Base-by-base conservation (phyloP, 2,329 filamentous ascomycete genomes). In the Fusarium sp. region DNA sequence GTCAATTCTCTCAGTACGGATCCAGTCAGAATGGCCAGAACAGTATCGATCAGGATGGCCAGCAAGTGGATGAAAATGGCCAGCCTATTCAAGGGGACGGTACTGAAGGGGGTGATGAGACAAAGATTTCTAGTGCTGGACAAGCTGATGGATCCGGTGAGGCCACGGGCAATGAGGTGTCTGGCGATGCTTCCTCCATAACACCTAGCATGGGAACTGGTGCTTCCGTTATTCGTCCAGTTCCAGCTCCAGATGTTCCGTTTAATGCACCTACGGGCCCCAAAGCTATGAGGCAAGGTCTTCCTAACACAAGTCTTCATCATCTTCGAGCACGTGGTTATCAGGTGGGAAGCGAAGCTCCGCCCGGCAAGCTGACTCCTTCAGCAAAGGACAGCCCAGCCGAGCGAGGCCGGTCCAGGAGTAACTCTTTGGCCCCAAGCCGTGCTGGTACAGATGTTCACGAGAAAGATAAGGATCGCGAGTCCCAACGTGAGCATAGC, bases 211-310 rank as follows among this genome's bases (percentile, higher is more conserved):
- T 53, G 46, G 72, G 55, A 44, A 49, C 60, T 42, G 68, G 68
- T 26, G 61, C 60, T 44, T 37, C 55, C 42, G 58, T 62, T 41
- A 76, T 79, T 62, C 79, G 78, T 67, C 77, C 77, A 52, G 75
- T 76, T 62, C 61, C 79, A 44, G 76, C 72, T 62, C 63, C 79
- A 55, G 76, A 82, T 73, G 79, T 81, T 53, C 89, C 89, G 45
- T 79, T 89, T 81, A 93, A 86, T 81, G 96, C 96, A 28, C 96
- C 96, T 28, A 97, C 92, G 57, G 96, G 94, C 12, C 96, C 96
- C 49, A 94, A 96, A 81, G 96, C 96, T 19, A 97, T 98, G 93
- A 88, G 95, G 68, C 91, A 96, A 80, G 93, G 94, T 30, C 84
- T 94, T 13, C 92, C 93, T 53, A 97, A 97, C 79, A 94, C 91